These are phyloP conservation scores for Cladosporium sp. DNA, from an alignment of 2,329 filamentous ascomycete species.

Conservation along the genomic window DNA sequence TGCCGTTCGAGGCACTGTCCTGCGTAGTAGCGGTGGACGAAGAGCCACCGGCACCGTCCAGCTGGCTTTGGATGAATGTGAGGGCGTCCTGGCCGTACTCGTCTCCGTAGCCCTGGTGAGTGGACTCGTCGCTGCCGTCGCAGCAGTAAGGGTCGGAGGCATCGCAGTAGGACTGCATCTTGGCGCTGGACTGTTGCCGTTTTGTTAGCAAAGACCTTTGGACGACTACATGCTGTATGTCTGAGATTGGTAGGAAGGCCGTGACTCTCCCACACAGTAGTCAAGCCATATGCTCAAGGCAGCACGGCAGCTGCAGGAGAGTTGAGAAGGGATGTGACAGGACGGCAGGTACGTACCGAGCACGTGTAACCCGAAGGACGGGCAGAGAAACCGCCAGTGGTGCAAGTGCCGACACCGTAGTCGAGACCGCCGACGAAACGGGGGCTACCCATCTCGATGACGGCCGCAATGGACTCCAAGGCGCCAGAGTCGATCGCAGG, in stretches of 20 bases:
- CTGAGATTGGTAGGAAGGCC: too few relatives aligned
- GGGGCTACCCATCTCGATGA: slow-evolving; percentile 40
- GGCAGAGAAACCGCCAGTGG: slow-evolving; percentile 44
- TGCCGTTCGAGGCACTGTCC: background rate
- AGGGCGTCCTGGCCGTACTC: slow-evolving; percentile 56
- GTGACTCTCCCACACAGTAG: too few relatives aligned
- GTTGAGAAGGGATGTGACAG: too few relatives aligned
- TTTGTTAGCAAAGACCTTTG: too few relatives aligned
- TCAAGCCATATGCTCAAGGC: too few relatives aligned
- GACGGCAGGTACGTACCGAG: background rate
- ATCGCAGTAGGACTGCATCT: slow-evolving; percentile 61
- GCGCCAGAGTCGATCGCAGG: slow-evolving; percentile 18
- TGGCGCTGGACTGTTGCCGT: slow-evolving; percentile 1
- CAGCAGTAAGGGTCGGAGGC: slow-evolving; percentile 60
- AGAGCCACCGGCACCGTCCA: slow-evolving; percentile 21
- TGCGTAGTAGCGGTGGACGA: background rate
- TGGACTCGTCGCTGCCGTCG: slow-evolving; percentile 53
- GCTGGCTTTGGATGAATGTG: slow-evolving; percentile 51
- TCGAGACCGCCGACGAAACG: slow-evolving; percentile 49
- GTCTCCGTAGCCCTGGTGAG: slow-evolving; percentile 55
- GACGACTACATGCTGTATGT: too few relatives aligned
- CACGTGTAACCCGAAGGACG: slow-evolving; percentile 8
- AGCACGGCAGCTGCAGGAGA: too few relatives aligned
- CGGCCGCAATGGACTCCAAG: slow-evolving; percentile 15
- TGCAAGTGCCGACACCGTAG: slow-evolving; percentile 58